A percentile compares a stretch with the other conserved stretches of the same genome.
phyloP scores from a whole-genome alignment of 345 rosid genomes.

The Isatis tinctoria region DNA sequence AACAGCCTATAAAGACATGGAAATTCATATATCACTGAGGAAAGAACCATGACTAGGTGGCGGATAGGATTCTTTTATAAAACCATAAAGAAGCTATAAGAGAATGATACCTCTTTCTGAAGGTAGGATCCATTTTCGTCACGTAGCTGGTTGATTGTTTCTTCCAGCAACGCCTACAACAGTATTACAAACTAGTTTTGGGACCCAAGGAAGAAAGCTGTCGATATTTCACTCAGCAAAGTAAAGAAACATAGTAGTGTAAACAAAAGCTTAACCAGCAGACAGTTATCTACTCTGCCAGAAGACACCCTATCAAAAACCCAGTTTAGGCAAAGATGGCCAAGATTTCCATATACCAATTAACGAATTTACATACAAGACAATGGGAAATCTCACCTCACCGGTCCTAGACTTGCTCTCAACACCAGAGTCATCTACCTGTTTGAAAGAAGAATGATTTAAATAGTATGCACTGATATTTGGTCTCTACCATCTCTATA shows the following conservation, averaged over 20 bases:
- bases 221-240: not conserved
- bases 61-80: not conserved
- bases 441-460: conserved; percentile 3
- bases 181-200: conserved; percentile 13
- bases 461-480: not conserved
- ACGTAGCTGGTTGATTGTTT: conserved; percentile 39
- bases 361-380: not conserved
- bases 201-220: not conserved
- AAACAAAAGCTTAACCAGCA: not conserved
- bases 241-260: not conserved
- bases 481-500: not conserved
- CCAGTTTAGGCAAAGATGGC: not conserved
- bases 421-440: conserved; percentile 39
- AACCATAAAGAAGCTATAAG: not conserved
- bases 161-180: conserved; percentile 49
- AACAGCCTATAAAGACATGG: conserved; percentile 38
- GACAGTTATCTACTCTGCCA: not conserved
- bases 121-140: conserved; percentile 43
- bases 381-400: conserved; percentile 38
- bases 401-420: conserved; percentile 36
- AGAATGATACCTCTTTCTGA: conserved; percentile 45
- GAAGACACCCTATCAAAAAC: not conserved
- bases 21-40: not conserved
- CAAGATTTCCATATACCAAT: not conserved
- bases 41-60: not conserved